These are phyloP conservation scores for Elaeis guineensis DNA, from an alignment of 176 grass and related monocot species.

Conservation along the genomic window DNA sequence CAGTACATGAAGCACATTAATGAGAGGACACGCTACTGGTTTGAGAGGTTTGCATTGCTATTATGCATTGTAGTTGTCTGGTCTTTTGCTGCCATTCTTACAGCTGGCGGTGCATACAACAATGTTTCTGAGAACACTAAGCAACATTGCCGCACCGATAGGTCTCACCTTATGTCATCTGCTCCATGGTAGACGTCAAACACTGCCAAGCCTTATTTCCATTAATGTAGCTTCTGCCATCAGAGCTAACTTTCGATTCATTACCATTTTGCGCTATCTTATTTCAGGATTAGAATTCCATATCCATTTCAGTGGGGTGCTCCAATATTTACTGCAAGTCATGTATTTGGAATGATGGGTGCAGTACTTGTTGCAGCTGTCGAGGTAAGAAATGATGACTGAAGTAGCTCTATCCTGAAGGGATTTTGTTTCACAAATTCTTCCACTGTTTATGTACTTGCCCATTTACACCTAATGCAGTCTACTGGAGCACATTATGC, in stretches of 20 bases:
- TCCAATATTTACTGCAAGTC: conserved; percentile 84
- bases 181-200: conserved; percentile 69
- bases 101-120: conserved; percentile 89
- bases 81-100: conserved; percentile 94
- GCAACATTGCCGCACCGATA: conserved; percentile 82
- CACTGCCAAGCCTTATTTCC: neutral
- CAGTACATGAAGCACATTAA: conserved; percentile 45
- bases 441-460: conserved; percentile 13
- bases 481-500: conserved; percentile 88
- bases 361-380: conserved; percentile 94
- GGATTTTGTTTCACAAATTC: no score
- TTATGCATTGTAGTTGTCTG: conserved; percentile 75
- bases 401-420: neutral
- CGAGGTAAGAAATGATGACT: conserved; percentile 40
- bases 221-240: neutral
- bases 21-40: conserved; percentile 33
- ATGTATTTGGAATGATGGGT: conserved; percentile 99
- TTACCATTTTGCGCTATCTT: conserved; percentile 17
- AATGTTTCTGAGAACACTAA: conserved; percentile 62
- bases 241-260: neutral
- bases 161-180: conserved; percentile 65
- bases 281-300: conserved; percentile 83
- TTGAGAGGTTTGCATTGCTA: conserved; percentile 85
- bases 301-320: conserved; percentile 94
- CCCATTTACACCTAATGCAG: conserved; percentile 25